A percentile compares a stretch with the other conserved stretches of the same genome.
These are phyloP conservation scores for Epichloe typhina DNA, from an alignment of 2,329 filamentous ascomycete species.

Conservation along the genomic window DNA sequence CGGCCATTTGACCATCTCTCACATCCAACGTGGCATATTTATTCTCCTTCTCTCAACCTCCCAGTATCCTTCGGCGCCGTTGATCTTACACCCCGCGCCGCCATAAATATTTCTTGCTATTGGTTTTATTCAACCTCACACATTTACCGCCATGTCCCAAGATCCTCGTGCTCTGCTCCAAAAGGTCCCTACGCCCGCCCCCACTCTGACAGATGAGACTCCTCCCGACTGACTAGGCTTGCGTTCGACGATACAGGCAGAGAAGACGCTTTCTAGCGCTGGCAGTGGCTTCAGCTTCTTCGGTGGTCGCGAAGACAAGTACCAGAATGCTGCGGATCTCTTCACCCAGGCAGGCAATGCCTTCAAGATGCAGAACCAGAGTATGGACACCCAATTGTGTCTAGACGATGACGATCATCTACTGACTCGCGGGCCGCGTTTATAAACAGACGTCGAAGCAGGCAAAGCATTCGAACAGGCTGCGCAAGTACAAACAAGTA, in stretches of 20 bases:
- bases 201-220: conserved; percentile 1
- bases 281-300: conserved; percentile 80
- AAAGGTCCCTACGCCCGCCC: conserved; percentile 40
- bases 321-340: conserved; percentile 75
- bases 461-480: conserved; percentile 78
- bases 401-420: background rate
- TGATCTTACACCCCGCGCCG: background rate
- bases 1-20: background rate
- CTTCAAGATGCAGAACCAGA: conserved; percentile 76
- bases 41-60: background rate
- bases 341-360: conserved; percentile 85
- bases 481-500: conserved; percentile 63
- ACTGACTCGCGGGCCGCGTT: background rate
- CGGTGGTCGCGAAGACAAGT: conserved; percentile 75
- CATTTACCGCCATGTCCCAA: conserved; percentile 45
- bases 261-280: conserved; percentile 66
- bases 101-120: background rate
- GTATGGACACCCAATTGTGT: conserved; percentile 31
- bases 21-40: background rate
- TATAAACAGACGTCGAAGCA: conserved; percentile 58
- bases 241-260: conserved; percentile 47
- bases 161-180: conserved; percentile 68
- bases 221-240: conserved; percentile 3
- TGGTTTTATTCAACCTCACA: conserved; percentile 1
- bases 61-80: background rate